Conservation (phyloP, 2,329 filamentous ascomycete genomes). For the Verticillium alfalfae region DNA sequence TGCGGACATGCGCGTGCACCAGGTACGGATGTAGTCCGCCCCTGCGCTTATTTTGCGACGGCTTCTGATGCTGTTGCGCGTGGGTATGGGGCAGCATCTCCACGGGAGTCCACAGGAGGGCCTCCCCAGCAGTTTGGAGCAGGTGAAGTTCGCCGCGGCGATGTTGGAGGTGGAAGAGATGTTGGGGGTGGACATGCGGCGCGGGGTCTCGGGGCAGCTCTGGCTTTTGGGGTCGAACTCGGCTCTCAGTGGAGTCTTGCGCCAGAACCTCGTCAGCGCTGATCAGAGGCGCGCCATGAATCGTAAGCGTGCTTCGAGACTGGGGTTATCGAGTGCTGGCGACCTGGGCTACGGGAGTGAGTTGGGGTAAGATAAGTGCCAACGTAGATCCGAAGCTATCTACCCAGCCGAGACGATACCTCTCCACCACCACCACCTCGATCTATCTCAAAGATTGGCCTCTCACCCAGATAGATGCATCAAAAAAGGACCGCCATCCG, state of each 20-base stretch:
- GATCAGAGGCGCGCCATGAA: background rate
- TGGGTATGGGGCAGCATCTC: constrained; percentile 8
- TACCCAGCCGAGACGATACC: background rate
- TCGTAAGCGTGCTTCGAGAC: background rate
- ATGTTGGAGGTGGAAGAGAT: constrained; percentile 4
- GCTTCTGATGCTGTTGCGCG: constrained; percentile 5
- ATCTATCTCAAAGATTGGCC: too few relatives aligned
- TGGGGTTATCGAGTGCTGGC: background rate
- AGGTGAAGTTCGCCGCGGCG: background rate
- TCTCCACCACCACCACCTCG: too few relatives aligned
- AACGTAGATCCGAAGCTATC: background rate
- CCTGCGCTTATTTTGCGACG: constrained; percentile 12
- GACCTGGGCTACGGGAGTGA: background rate
- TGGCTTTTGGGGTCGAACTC: constrained; percentile 2
- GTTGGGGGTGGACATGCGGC: background rate
- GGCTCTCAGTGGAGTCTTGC: background rate
- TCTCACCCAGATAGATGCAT: background rate
- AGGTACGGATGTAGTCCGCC: constrained; percentile 11
- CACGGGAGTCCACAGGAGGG: background rate
- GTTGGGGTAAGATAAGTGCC: background rate
- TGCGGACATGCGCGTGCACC: constrained; percentile 27
- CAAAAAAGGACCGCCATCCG: background rate
- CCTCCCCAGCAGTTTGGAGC: background rate
- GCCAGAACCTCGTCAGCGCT: background rate
- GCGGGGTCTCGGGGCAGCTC: constrained; percentile 10